Evolutionary conservation across 768 basidiomycete genomes (phyloP), one percentile per base, ranked within the genome.

Genomic region (Holtermanniella nyarrowii): DNA sequence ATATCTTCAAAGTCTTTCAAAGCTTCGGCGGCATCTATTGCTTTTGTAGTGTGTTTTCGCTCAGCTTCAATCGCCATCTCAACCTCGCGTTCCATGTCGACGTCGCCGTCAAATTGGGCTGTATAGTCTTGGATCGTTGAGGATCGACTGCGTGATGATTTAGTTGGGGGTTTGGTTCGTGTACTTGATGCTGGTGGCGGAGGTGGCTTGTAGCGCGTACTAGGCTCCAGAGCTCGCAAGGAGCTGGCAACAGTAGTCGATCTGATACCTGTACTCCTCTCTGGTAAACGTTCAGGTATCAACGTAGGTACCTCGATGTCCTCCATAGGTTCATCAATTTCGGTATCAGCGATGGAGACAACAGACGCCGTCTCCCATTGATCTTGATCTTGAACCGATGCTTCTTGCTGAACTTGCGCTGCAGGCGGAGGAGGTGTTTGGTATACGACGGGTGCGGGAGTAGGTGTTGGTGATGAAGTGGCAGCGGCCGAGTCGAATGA

Each of bases 101-200:
- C 55, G 23, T 18, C 42, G 42, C 18, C 49, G 21, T 21, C 37
- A 46, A 39, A 10, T 31, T 1, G 40, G 4, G 16, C 52, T 50
- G 4, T 21, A n/a, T 11, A 53, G 55, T 7, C 50, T 57, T 13
- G 55, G 54, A 47, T 52, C 51, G 11, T n/a, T n/a, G n/a, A n/a
- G n/a, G n/a, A n/a, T n/a, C n/a, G n/a, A n/a, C n/a, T n/a, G n/a
- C n/a, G n/a, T n/a, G n/a, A n/a, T n/a, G n/a, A n/a, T n/a, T n/a
- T n/a, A n/a, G n/a, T n/a, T n/a, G n/a, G n/a, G n/a, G n/a, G n/a
- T n/a, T n/a, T n/a, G 31, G 31, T 37, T 16, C 31, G 31, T n/a
- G n/a, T n/a, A n/a, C n/a, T n/a, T n/a, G n/a, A n/a, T n/a, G n/a
- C n/a, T n/a, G n/a, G n/a, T n/a, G n/a, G n/a, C n/a, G n/a, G n/a